These are phyloP conservation scores for Salvia sclarea DNA, from an alignment of 305 asterid species.

Conservation along the genomic window DNA sequence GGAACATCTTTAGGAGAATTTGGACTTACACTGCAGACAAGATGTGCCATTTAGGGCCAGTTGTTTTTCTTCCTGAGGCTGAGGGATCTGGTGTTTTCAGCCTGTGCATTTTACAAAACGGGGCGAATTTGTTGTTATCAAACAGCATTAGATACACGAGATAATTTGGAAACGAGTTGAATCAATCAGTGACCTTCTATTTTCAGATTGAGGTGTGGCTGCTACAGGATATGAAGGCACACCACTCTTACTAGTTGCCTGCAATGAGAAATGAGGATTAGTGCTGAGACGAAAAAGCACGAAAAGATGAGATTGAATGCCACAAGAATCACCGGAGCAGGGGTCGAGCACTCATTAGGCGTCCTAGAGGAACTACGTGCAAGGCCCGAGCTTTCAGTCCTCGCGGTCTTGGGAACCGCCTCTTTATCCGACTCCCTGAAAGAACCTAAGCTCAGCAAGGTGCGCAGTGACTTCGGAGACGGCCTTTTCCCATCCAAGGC, in stretches of 20 bases:
- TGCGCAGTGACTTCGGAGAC: conserved; percentile 49
- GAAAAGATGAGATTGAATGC: not conserved
- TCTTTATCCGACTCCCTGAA: conserved; percentile 41
- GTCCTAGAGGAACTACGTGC: conserved; percentile 18
- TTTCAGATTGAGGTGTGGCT: conserved; percentile 52
- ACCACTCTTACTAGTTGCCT: conserved; percentile 49
- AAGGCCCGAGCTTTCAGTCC: conserved; percentile 35
- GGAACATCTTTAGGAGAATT: not conserved
- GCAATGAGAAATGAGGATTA: conserved; percentile 30
- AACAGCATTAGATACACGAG: conserved; percentile 10
- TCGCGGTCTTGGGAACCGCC: conserved; percentile 35
- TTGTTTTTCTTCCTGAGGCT: conserved; percentile 60
- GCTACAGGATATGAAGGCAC: conserved; percentile 41
- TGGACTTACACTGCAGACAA: conserved; percentile 76
- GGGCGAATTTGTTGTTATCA: not conserved
- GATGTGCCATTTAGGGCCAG: conserved; percentile 71
- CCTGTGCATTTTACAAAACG: conserved; percentile 45
- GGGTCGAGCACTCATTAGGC: conserved; percentile 45
- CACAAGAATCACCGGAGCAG: conserved; percentile 40
- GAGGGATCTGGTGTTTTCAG: conserved; percentile 51
- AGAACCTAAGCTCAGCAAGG: conserved; percentile 48
- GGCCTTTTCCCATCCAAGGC: conserved; percentile 34
- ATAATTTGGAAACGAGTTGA: not conserved
- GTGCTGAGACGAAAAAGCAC: not conserved
- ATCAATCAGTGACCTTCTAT: conserved; percentile 46